Evolutionary conservation across 129 eudicot species (phyloP).

Genomic region (Tagetes patula): DNA sequence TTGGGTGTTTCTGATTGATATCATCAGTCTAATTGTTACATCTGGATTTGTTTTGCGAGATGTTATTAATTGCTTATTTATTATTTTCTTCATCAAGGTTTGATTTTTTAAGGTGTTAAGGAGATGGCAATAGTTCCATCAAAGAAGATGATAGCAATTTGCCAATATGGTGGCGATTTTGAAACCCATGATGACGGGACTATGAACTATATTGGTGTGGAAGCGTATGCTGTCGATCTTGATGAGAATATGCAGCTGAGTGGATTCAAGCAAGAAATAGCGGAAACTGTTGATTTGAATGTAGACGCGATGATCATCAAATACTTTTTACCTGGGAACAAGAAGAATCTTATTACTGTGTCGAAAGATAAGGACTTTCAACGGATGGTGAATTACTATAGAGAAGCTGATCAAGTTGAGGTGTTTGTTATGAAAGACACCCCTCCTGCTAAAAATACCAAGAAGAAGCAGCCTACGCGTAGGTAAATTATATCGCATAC

Average conservation of each 20-base stretch:
- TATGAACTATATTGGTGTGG: constrained; percentile 40
- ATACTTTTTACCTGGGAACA: constrained; percentile 50
- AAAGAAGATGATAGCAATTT: constrained; percentile 48
- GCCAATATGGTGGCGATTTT: constrained; percentile 46
- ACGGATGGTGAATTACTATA: constrained; percentile 48
- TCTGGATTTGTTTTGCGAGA: no score
- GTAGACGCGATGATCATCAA: constrained; percentile 43
- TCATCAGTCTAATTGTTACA: no score
- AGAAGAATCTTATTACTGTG: constrained; percentile 44
- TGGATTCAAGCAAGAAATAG: constrained; percentile 46
- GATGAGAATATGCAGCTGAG: constrained; percentile 38
- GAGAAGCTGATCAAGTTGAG: constrained; percentile 44
- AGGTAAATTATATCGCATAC: constrained; percentile 21
- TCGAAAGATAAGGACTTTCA: constrained; percentile 53
- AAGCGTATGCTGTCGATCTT: constrained; percentile 50
- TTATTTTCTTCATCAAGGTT: not conserved
- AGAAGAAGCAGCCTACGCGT: constrained; percentile 44
- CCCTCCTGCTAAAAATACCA: constrained; percentile 34
- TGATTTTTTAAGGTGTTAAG: constrained; percentile 6
- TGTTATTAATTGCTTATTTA: no score
- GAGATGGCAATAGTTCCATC: constrained; percentile 36
- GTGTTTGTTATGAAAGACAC: constrained; percentile 46
- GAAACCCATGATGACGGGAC: constrained; percentile 41
- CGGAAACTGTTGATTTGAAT: constrained; percentile 43
- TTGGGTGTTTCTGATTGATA: no score